Conservation (phyloP, 208 protist genomes). For the Phytomonas francai region DNA sequence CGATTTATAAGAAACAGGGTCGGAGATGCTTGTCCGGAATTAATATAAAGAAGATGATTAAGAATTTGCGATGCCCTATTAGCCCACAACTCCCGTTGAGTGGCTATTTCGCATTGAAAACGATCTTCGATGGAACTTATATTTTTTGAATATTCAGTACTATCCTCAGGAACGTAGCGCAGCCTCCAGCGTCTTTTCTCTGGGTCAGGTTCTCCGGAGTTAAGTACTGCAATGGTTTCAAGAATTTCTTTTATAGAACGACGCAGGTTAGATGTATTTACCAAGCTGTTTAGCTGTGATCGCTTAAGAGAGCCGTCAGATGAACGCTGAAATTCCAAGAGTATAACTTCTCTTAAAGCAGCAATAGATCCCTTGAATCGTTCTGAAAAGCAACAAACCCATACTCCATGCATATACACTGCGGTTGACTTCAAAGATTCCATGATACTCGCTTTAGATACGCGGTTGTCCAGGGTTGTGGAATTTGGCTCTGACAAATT, state of each 20-base stretch:
- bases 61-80: slow-evolving; percentile 26
- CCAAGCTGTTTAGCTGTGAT: slow-evolving; percentile 46
- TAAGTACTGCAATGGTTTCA: slow-evolving; percentile 38
- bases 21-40: slow-evolving; percentile 20
- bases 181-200: slow-evolving; percentile 59
- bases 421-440: slow-evolving; percentile 37
- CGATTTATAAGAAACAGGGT: slow-evolving; percentile 21
- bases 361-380: slow-evolving; percentile 57
- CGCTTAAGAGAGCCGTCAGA: slow-evolving; percentile 37
- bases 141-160: slow-evolving; percentile 6
- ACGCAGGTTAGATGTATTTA: slow-evolving; percentile 23
- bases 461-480: slow-evolving; percentile 4
- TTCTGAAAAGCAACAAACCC: slow-evolving; percentile 43
- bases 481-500: slow-evolving; percentile 12
- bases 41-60: slow-evolving; percentile 41
- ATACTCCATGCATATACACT: slow-evolving; percentile 82
- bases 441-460: neutral
- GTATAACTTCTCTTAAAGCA: slow-evolving; percentile 63
- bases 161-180: slow-evolving; percentile 32
- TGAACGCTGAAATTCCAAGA: slow-evolving; percentile 62
- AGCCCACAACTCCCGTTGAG: slow-evolving; percentile 45
- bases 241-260: slow-evolving; percentile 66
- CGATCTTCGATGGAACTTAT: slow-evolving; percentile 19
- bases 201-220: slow-evolving; percentile 35
- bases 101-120: slow-evolving; percentile 35